Conservation (phyloP, 2,329 filamentous ascomycete species). For the Beauveria bassiana region DNA sequence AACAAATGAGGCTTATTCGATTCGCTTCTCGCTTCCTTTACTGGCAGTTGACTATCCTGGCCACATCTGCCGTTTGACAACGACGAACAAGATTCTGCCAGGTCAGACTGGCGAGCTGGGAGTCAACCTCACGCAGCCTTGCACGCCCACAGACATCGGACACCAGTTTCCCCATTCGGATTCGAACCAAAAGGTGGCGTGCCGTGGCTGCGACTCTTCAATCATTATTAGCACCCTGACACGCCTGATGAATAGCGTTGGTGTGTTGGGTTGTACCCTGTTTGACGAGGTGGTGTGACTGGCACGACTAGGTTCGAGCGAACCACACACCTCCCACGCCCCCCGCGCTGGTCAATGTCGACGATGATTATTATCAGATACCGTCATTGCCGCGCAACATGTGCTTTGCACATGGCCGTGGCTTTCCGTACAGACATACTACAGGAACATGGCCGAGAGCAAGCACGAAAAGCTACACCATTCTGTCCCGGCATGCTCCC, state of each 20-base stretch:
- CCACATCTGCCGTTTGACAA: too few species aligned
- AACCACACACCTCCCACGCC: not conserved
- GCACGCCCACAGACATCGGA: constrained; percentile 6
- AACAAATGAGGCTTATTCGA: too few species aligned
- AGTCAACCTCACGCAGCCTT: constrained; percentile 5
- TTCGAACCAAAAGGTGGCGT: not conserved
- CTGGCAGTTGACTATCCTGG: too few species aligned
- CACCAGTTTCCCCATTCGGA: not conserved
- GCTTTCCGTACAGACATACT: too few species aligned
- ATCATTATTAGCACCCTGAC: not conserved
- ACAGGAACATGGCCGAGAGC: not conserved
- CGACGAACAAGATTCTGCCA: not conserved
- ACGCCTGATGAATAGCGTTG: not conserved
- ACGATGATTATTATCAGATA: not conserved
- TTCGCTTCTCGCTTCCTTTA: too few species aligned
- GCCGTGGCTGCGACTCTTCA: not conserved
- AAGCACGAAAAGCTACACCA: not conserved
- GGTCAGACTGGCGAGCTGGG: not conserved
- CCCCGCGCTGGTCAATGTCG: too few species aligned
- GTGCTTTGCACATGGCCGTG: too few species aligned
- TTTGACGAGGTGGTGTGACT: not conserved
- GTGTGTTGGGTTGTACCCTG: not conserved
- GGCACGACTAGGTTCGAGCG: not conserved
- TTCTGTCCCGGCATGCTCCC: not conserved
- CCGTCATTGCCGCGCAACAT: not conserved